Base-by-base conservation (phyloP, 495 filamentous ascomycete species). In the Apodospora peruviana region DNA sequence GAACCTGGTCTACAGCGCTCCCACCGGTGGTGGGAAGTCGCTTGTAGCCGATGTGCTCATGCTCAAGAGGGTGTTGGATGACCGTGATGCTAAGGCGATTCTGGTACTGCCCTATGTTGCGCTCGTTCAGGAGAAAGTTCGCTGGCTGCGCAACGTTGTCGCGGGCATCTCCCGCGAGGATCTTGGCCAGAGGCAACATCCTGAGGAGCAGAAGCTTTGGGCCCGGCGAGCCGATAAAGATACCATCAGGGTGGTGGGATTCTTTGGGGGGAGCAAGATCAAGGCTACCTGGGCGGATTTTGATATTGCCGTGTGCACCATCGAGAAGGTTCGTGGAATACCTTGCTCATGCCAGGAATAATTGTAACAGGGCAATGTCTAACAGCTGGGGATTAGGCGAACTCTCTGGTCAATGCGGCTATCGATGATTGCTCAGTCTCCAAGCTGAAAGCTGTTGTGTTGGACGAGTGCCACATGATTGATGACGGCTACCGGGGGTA, bases 401-500 rank as follows among this genome's bases (percentile, higher is more conserved):
- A 91, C 53, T 74, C 80, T n/a, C 71, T 93, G 48, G 74, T 91
- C 37, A 93, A 93, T 46, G 64, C 74, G 20, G 81, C 86, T 12
- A 86, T 91, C 56, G 85, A 85, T 52, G 84, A 90, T 48, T 82
- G 79, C 58, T 79, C 72, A 12, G 79, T 90, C 51, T 69, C 78
- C 10, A 73, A 82, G 11, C 64, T 91, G 40, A 80, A 77, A 21
- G 68, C 82, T 18, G 81, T 90, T 23, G 86, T 91, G 8, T 67
- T 93, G 14, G 88, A 91, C 59, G 87, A 91, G 58, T 65, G 90
- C 3, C 88, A 93, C 53, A 90, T 93, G 86, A 70, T 93, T 16
- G 82, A 86, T 49, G 88, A 91, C 60, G 82, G 85, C 29, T 76
- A 80, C 56, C 81, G 88, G n/a, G 88, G 88, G 4, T 90, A 90